Conservation (phyloP, 1,284 basidiomycete genomes). For the Pascua sp. region DNA sequence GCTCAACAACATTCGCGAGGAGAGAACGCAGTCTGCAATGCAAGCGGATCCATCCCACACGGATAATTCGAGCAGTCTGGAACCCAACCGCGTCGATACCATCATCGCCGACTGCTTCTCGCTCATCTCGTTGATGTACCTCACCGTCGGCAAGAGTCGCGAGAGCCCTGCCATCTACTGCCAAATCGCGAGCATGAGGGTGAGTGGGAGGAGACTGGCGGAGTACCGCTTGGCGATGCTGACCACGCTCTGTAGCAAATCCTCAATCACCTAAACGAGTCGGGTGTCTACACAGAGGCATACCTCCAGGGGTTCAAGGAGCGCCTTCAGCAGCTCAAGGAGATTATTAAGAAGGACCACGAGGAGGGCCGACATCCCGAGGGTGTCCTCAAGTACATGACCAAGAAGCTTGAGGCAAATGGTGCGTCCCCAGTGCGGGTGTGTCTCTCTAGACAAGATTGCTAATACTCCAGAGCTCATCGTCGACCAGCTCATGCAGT, state of each 20-base stretch:
- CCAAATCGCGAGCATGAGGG: slow-evolving; percentile 88
- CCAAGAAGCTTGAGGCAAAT: slow-evolving; percentile 85
- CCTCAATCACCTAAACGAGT: slow-evolving; percentile 88
- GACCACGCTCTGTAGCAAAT: slow-evolving; percentile 65
- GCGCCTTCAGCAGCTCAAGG: slow-evolving; percentile 70
- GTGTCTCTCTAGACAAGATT: neutral
- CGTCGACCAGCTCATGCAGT: slow-evolving; percentile 72
- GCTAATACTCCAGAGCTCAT: slow-evolving; percentile 60
- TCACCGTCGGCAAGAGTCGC: slow-evolving; percentile 87
- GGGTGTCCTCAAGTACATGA: slow-evolving; percentile 83
- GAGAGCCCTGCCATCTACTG: slow-evolving; percentile 91
- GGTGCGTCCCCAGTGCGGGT: slow-evolving; percentile 57
- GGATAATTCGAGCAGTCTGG: slow-evolving; percentile 47
- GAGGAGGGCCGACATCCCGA: slow-evolving; percentile 79
- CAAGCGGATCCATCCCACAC: neutral
- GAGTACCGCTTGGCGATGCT: slow-evolving; percentile 5
- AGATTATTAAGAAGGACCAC: slow-evolving; percentile 76
- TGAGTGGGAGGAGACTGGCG: slow-evolving; percentile 53
- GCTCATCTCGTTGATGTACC: slow-evolving; percentile 83
- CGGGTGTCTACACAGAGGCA: slow-evolving; percentile 82
- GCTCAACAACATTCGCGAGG: slow-evolving; percentile 84
- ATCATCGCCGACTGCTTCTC: slow-evolving; percentile 90
- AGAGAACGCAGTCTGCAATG: slow-evolving; percentile 26
- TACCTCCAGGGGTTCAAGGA: slow-evolving; percentile 81
- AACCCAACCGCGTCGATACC: slow-evolving; percentile 81